phyloP scores from a whole-genome alignment of 2,329 filamentous ascomycete genomes.

The Canariomyces notabilis region DNA sequence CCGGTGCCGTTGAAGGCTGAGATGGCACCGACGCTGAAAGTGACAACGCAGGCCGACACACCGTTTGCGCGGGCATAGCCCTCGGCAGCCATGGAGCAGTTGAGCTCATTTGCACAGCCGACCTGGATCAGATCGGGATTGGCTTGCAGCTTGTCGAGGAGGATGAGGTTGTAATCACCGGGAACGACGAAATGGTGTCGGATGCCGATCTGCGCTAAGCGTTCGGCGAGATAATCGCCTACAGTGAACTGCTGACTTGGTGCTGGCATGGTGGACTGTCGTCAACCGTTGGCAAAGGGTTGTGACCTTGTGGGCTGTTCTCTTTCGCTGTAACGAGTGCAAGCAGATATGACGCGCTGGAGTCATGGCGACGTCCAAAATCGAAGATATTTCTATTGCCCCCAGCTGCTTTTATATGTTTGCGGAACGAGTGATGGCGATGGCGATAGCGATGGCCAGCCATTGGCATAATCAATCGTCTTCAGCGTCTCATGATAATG shows the following conservation, averaged over 20 bases:
- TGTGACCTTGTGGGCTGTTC: no score
- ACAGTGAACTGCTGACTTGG: slow-evolving; percentile 18
- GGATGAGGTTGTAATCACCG: slow-evolving; percentile 30
- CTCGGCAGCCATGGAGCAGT: slow-evolving; percentile 29
- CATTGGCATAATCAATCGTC: no score
- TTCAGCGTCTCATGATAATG: no score
- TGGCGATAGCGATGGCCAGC: no score
- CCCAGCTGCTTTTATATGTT: no score
- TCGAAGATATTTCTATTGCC: no score
- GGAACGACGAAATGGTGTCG: slow-evolving; percentile 28
- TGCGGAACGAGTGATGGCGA: no score
- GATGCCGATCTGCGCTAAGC: slow-evolving; percentile 25
- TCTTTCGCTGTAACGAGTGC: no score
- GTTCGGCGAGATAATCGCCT: slow-evolving; percentile 28
- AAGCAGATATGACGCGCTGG: no score
- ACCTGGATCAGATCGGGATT: slow-evolving; percentile 25
- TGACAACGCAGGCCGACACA: slow-evolving; percentile 27
- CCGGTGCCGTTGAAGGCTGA: slow-evolving; percentile 28
- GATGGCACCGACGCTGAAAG: slow-evolving; percentile 26
- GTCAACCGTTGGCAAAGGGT: no score
- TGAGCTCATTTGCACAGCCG: slow-evolving; percentile 30
- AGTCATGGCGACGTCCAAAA: no score
- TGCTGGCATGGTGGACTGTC: background rate
- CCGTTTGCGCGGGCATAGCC: slow-evolving; percentile 29
- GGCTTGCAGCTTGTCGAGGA: slow-evolving; percentile 28